Conservation (phyloP, 768 basidiomycete genomes). For the Mycena filopes region DNA sequence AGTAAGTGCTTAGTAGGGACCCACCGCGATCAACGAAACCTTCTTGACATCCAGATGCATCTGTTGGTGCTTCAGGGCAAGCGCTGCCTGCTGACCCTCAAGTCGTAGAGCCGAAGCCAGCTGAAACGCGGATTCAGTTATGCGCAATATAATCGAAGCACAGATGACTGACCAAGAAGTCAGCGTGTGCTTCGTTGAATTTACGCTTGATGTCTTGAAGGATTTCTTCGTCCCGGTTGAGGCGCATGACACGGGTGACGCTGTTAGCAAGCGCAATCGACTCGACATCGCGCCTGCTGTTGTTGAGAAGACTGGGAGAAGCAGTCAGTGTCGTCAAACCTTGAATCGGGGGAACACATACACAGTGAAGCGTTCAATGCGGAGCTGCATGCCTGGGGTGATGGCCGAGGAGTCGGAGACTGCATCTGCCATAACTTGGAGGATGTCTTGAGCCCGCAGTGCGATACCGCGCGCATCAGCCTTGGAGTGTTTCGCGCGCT, state of each 20-base stretch:
- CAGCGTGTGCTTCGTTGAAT: not conserved
- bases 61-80: not conserved
- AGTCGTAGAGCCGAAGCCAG: constrained; percentile 2
- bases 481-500: not conserved
- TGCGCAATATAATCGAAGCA: too few species aligned
- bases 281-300: not conserved
- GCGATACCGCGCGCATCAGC: not conserved
- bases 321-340: not conserved
- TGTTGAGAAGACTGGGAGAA: not conserved
- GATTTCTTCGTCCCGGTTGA: not conserved
- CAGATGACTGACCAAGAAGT: not conserved
- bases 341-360: not conserved
- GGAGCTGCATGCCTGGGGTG: not conserved
- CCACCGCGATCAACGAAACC: not conserved
- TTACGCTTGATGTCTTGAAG: not conserved
- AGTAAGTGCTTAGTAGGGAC: too few species aligned
- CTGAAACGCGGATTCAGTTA: too few species aligned
- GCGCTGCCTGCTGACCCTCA: not conserved
- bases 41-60: not conserved
- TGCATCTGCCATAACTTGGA: not conserved
- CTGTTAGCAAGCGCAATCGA: not conserved
- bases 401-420: not conserved
- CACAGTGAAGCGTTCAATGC: not conserved
- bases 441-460: not conserved
- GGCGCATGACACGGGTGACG: not conserved